Percentiles rank a stretch among this genome's conserved stretches.
Conservation (phyloP, 768 basidiomycete species). For the Lanmaoa rubissima region DNA sequence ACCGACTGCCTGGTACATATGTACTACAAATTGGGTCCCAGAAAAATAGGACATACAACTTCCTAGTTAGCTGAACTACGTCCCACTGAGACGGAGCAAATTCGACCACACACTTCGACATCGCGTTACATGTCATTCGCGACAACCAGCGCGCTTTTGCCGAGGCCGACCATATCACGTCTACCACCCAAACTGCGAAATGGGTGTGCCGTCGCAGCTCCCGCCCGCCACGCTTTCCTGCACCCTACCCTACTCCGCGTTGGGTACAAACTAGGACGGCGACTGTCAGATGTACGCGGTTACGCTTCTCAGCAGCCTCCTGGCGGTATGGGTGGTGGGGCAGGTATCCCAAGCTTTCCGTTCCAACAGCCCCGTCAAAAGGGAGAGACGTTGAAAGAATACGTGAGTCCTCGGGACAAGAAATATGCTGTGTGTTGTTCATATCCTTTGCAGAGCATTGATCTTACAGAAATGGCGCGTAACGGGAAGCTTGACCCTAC, state of each 20-base stretch:
- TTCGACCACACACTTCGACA: not conserved
- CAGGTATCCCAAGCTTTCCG: constrained; percentile 57
- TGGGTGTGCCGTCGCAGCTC: constrained; percentile 17
- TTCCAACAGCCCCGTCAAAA: constrained; percentile 63
- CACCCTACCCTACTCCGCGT: not conserved
- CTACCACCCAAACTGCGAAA: constrained; percentile 18
- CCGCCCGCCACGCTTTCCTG: not conserved
- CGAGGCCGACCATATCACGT: constrained; percentile 6
- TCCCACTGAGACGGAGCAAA: not conserved
- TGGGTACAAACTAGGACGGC: not conserved
- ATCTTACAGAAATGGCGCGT: constrained; percentile 80
- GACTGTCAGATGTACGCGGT: constrained; percentile 23
- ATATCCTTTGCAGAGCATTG: constrained; percentile 55
- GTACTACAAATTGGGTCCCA: too few species aligned
- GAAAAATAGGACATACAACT: too few species aligned
- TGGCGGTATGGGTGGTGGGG: constrained; percentile 33
- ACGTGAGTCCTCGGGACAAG: constrained; percentile 40
- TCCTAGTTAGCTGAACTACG: not conserved
- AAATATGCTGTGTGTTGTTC: not conserved
- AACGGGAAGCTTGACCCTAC: constrained; percentile 87
- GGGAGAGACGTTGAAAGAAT: constrained; percentile 86
- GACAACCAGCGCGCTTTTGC: not conserved
- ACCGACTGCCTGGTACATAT: too few species aligned
- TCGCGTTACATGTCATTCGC: constrained; percentile 9
- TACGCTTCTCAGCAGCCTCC: constrained; percentile 52